Evolutionary conservation across 192 early-diverging fungal genomes (phyloP), one percentile per base, ranked within the genome.

Genomic region (Backusella westeae): DNA sequence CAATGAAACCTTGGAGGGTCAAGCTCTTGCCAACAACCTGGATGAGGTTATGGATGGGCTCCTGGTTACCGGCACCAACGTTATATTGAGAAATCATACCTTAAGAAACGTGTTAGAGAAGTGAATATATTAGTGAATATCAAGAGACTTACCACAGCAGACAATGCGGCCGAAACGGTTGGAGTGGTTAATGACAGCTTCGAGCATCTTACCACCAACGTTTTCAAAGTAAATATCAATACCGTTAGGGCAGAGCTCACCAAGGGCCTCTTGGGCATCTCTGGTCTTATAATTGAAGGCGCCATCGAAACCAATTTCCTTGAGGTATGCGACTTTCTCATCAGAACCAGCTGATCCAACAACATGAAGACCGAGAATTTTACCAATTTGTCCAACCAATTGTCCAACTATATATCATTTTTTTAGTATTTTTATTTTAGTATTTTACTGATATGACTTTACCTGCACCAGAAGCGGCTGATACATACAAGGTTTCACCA

Each of bases 211-310:
- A 29, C 95, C 96, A 56, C 91, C 93, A 42, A 96, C 93, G 53
- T 93, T 87, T 69, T 96, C 94, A 84, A 90, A 95, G 79, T 96
- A 96, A n/a, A 96, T 87, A 77, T 97, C 95, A 71, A 96, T 87
- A 67, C 96, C 95, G 14, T 93, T 81, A 38, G 95, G 95, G 34
- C 89, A 89, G 6, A 84, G 80, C 75, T 90, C 78, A 63, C 74
- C 83, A 17, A 97, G 89, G 23, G 87, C 88, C 0, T 73, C 80
- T 2, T 78, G 72, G 34, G 77, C 63, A 32, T 83, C 85, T 19
- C 83, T 86, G 4, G 89, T 95, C 80, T 96, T 97, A 91, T 97
- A 97, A 86, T 97, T 97, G 87, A 97, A 93, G 19, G 87, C 96
- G 5, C 83, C 91, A 80, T 97, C 94, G 65, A 94, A 93, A 10